Evolutionary conservation across 257 asterid species (phyloP), one percentile per base, ranked within the genome.

Genomic region (Nicotiana sylvestris): DNA sequence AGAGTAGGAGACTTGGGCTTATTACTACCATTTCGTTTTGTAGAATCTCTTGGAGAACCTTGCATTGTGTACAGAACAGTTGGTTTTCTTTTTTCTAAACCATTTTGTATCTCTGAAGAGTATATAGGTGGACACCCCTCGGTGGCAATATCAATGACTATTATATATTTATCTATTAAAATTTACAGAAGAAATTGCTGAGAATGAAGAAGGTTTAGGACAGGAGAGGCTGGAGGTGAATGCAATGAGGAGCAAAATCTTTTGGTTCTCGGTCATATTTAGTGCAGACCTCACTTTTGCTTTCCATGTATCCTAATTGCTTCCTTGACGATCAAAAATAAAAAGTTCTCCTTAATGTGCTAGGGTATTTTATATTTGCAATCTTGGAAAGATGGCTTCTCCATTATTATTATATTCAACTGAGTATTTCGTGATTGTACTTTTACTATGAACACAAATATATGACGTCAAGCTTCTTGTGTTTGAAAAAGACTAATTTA

Each of bases 221-320:
- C 5, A 39, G 58, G 11, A 70, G 57, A 70, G 35, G 58, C 78
- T 70, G 78, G 21, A 43, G 58, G 35, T 43, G n/a, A 57, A 70
- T 70, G 11, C 21, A 37, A 5, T n/a, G 78, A 39, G 58, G 57
- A 70, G 78, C 6, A 70, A 39, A 70, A 43, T 70, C 16, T n/a
- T 21, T 43, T 43, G 25, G 78, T 69, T 69, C 78, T 43, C 18
- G 10, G 77, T 69, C 57, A 70, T 70, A 70, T 37, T 29, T n/a
- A 68, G 77, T n/a, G 58, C 60, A 70, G 60, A 70, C 78, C 60
- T 69, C 78, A 69, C 78, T 39, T 69, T 69, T 69, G 58, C 58
- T 70, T 70, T 43, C 58, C 58, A 43, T 2, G 78, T 43, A 21
- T 70, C 25, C 58, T 43, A 70, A 43, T 70, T 70, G 37, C 60